A percentile compares a stretch with the other conserved stretches of the same genome.
Evolutionary conservation across 1,284 basidiomycete genomes (phyloP).

Genomic region (Omphalotus olearius): DNA sequence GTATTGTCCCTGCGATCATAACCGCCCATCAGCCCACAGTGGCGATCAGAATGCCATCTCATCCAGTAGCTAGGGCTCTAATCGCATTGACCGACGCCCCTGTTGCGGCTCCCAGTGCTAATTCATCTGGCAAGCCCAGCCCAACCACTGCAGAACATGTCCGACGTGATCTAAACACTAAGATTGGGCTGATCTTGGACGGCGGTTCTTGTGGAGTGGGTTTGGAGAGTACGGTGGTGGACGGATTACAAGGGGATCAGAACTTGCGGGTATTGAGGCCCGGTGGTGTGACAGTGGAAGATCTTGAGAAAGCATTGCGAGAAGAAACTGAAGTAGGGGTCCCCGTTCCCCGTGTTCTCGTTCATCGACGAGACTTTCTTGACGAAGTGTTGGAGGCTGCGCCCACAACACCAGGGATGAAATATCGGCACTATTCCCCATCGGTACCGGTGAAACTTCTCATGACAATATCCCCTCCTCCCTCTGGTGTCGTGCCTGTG

Average conservation of each 20-base stretch:
- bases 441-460: conserved; percentile 79
- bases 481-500: conserved; percentile 25
- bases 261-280: conserved; percentile 84
- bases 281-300: conserved; percentile 91
- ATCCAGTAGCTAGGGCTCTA: conserved; percentile 88
- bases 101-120: conserved; percentile 93
- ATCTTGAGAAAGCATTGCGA: conserved; percentile 62
- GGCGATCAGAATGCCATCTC: conserved; percentile 91
- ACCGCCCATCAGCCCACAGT: conserved; percentile 83
- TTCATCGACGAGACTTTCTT: conserved; percentile 71
- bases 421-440: conserved; percentile 97
- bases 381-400: conserved; percentile 64
- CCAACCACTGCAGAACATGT: conserved; percentile 94
- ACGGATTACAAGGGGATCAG: conserved; percentile 73
- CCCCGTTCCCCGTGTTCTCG: conserved; percentile 54
- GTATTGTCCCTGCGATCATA: conserved; percentile 58
- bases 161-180: conserved; percentile 70
- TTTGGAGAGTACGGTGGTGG: conserved; percentile 94
- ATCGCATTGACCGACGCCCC: conserved; percentile 77
- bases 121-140: conserved; percentile 91
- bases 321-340: conserved; percentile 32
- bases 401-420: conserved; percentile 99
- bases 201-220: conserved; percentile 92
- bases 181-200: conserved; percentile 80
- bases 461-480: conserved; percentile 43